Evolutionary conservation across 257 asterid species (phyloP).

Genomic region (Craterostigma plantagineum): DNA sequence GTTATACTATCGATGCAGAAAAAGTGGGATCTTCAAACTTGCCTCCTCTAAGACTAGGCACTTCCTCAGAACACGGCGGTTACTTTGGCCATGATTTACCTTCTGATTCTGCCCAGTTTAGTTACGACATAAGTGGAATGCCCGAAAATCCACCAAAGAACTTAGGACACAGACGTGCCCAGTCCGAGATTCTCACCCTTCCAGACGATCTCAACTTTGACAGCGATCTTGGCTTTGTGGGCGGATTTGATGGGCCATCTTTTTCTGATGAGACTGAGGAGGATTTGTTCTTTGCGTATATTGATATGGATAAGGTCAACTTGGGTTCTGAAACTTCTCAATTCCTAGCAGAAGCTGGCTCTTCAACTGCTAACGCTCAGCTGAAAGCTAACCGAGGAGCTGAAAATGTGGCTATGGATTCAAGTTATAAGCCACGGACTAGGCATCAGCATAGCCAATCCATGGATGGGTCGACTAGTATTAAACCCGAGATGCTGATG

Average conservation of each 20-base stretch:
- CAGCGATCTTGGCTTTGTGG: slow-evolving; percentile 86
- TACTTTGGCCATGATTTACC: slow-evolving; percentile 31
- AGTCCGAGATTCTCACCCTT: slow-evolving; percentile 81
- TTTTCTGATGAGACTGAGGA: slow-evolving; percentile 80
- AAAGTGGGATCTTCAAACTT: slow-evolving; percentile 33
- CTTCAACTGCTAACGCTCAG: slow-evolving; percentile 16
- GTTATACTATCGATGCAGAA: no score
- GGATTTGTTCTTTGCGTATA: slow-evolving; percentile 57
- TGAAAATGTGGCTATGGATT: slow-evolving; percentile 16
- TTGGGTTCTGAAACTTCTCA: slow-evolving; percentile 54
- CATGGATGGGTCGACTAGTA: slow-evolving; percentile 86
- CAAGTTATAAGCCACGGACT: slow-evolving; percentile 47
- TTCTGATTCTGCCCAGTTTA: slow-evolving; percentile 30
- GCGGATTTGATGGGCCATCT: slow-evolving; percentile 86
- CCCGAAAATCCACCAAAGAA: slow-evolving; percentile 77
- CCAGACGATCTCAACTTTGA: slow-evolving; percentile 94
- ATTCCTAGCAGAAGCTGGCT: slow-evolving; percentile 35
- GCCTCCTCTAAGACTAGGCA: slow-evolving; percentile 47
- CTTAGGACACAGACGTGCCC: slow-evolving; percentile 84
- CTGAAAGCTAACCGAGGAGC: slow-evolving; percentile 14
- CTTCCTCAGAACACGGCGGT: slow-evolving; percentile 27
- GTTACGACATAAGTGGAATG: slow-evolving; percentile 81
- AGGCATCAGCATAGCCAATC: slow-evolving; percentile 98
- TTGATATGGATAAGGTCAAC: slow-evolving; percentile 81
- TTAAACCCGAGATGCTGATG: slow-evolving; percentile 79